Evolutionary conservation across 495 filamentous ascomycete species (phyloP).

Genomic region (Aspergillus heteromorphus): DNA sequence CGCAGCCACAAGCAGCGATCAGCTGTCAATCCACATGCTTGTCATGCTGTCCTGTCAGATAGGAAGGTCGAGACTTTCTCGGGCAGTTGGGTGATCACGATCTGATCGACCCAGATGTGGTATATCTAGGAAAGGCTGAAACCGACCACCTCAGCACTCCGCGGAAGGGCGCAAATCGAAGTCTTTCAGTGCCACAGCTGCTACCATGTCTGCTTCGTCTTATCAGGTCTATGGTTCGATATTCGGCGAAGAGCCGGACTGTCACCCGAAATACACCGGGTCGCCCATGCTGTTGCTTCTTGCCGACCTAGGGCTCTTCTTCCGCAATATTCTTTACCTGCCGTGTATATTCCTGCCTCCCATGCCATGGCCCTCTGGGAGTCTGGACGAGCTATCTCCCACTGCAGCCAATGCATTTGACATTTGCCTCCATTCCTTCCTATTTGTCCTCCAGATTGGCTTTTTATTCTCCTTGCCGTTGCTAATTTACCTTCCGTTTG

Average conservation of each 20-base stretch:
- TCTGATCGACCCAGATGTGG: background rate
- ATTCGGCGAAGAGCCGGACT: background rate
- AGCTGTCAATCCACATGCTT: background rate
- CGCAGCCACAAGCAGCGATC: background rate
- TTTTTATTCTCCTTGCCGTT: constrained; percentile 44
- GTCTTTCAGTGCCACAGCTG: no score
- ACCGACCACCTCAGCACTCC: no score
- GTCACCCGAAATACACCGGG: constrained; percentile 45
- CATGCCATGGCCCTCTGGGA: constrained; percentile 34
- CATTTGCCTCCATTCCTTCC: constrained; percentile 45
- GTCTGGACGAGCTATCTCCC: constrained; percentile 53
- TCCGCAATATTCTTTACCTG: constrained; percentile 44
- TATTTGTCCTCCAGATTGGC: constrained; percentile 33
- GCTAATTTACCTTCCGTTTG: constrained; percentile 42
- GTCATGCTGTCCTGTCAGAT: background rate
- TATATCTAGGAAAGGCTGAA: background rate
- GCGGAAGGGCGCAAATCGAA: no score
- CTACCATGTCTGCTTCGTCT: background rate
- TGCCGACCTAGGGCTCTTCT: constrained; percentile 49
- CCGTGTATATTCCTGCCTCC: constrained; percentile 51
- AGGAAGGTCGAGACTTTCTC: background rate
- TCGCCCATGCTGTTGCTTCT: constrained; percentile 50
- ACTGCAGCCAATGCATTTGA: constrained; percentile 43
- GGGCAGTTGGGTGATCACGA: background rate
- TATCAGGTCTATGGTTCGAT: background rate